Percentiles rank a stretch among this genome's conserved stretches.
These are phyloP conservation scores for Fusarium sp. DNA, from an alignment of 2,329 filamentous ascomycete species.

Conservation along the genomic window DNA sequence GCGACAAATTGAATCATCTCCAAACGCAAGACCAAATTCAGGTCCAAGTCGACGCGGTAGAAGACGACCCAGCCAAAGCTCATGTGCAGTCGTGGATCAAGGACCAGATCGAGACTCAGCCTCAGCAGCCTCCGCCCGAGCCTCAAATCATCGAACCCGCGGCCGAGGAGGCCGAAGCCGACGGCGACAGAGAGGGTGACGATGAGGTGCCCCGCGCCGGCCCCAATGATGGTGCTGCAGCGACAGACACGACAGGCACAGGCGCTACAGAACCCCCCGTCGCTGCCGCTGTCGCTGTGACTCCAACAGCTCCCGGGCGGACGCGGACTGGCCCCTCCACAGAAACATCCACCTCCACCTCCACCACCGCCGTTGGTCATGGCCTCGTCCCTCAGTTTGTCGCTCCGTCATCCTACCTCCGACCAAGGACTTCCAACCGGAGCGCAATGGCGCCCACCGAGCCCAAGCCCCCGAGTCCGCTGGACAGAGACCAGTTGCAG, in stretches of 20 bases:
- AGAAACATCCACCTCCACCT: constrained; percentile 34
- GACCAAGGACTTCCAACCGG: constrained; percentile 52
- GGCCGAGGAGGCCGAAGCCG: neutral
- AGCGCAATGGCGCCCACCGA: constrained; percentile 55
- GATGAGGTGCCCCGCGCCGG: constrained; percentile 35
- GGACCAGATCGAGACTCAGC: constrained; percentile 27
- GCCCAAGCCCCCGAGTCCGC: constrained; percentile 63
- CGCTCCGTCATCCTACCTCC: constrained; percentile 71
- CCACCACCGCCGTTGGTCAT: constrained; percentile 41
- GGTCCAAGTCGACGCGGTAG: constrained; percentile 11
- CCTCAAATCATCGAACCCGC: constrained; percentile 9
- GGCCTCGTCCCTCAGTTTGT: constrained; percentile 65
- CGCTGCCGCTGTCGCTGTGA: constrained; percentile 13
- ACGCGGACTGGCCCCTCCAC: constrained; percentile 38
- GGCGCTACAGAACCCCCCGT: neutral
- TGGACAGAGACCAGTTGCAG: constrained; percentile 82
- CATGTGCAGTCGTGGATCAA: constrained; percentile 38
- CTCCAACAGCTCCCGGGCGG: constrained; percentile 38
- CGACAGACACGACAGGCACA: constrained; percentile 19
- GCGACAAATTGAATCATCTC: constrained; percentile 9
- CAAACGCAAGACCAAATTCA: constrained; percentile 9
- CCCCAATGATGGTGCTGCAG: constrained; percentile 21
- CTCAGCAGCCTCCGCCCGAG: constrained; percentile 26
- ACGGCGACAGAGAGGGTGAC: constrained; percentile 19
- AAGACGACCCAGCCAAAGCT: constrained; percentile 22